Evolutionary conservation across 805 yeast genomes (phyloP).

Genomic region (Torulaspora delbrueckii): DNA sequence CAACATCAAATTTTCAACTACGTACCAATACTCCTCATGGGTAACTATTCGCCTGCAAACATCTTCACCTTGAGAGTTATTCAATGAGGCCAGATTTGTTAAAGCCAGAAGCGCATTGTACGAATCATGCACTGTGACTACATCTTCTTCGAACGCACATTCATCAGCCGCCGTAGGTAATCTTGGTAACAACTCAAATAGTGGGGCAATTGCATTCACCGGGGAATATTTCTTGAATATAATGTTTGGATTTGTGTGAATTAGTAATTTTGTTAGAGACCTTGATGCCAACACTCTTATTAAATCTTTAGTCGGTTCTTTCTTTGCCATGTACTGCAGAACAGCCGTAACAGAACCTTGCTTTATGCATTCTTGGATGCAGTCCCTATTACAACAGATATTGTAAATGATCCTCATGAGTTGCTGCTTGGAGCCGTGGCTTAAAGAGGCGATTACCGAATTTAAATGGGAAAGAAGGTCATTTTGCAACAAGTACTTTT

Average conservation of each 20-base stretch:
- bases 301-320: slow-evolving; percentile 13
- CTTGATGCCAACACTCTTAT: slow-evolving; percentile 38
- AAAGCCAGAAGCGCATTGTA: slow-evolving; percentile 59
- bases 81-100: slow-evolving; percentile 57
- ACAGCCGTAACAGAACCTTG: slow-evolving; percentile 46
- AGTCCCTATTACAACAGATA: slow-evolving; percentile 22
- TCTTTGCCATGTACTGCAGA: slow-evolving; percentile 35
- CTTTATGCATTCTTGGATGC: slow-evolving; percentile 34
- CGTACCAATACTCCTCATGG: slow-evolving; percentile 41
- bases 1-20: slow-evolving; percentile 42
- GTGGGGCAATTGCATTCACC: slow-evolving; percentile 41
- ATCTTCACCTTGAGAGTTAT: slow-evolving; percentile 39
- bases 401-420: slow-evolving; percentile 33
- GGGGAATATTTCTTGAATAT: slow-evolving; percentile 42
- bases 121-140: slow-evolving; percentile 33
- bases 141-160: slow-evolving; percentile 15
- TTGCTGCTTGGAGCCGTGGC: slow-evolving; percentile 31
- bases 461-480: slow-evolving; percentile 23
- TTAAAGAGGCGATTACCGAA: slow-evolving; percentile 10
- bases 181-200: slow-evolving; percentile 39
- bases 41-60: slow-evolving; percentile 31
- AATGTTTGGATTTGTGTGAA: slow-evolving; percentile 43
- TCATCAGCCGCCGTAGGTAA: slow-evolving; percentile 8
- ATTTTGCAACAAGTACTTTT: slow-evolving; percentile 19
- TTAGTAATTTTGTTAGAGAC: slow-evolving; percentile 41